These are phyloP conservation scores for Solanum clarkiae DNA, from an alignment of 257 asterid species.

Conservation along the genomic window DNA sequence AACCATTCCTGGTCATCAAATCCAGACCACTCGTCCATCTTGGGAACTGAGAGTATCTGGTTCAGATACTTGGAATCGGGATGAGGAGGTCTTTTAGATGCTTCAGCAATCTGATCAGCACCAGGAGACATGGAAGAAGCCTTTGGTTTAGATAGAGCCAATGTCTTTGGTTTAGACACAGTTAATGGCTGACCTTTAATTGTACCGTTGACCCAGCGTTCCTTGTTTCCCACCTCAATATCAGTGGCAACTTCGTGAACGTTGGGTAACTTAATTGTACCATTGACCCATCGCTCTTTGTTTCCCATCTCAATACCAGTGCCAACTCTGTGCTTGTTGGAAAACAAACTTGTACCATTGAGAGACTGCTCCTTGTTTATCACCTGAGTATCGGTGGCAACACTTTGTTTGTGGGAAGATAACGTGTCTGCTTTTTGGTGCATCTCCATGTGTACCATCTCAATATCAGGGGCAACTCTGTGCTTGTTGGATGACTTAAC, in stretches of 20 bases:
- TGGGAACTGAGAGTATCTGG: constrained; percentile 7
- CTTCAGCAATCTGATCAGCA: constrained; percentile 15
- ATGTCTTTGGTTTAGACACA: constrained; percentile 15
- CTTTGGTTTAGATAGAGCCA: constrained; percentile 19
- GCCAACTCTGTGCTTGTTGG: constrained; percentile 18
- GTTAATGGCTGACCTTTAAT: constrained; percentile 24
- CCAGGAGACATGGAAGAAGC: constrained; percentile 9
- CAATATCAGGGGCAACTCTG: constrained; percentile 9
- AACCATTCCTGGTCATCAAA: constrained; percentile 1
- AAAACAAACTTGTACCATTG: constrained; percentile 29
- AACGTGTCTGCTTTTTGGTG: constrained; percentile 13
- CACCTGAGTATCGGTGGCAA: constrained; percentile 8
- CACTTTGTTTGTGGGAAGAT: constrained; percentile 15
- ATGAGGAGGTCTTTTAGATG: constrained; percentile 9
- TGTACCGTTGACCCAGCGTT: constrained; percentile 27
- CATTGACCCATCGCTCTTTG: constrained; percentile 22
- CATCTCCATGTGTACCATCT: constrained; percentile 15
- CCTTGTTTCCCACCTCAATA: constrained; percentile 13
- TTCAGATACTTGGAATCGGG: constrained; percentile 4
- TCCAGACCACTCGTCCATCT: constrained; percentile 1
- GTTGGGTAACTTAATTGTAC: constrained; percentile 22
- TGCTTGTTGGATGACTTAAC: constrained; percentile 18
- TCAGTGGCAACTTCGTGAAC: constrained; percentile 13
- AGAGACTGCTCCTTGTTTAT: constrained; percentile 9
- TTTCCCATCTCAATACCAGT: constrained; percentile 11